Evolutionary conservation across 352 stramenopile genomes (phyloP), one percentile per base, ranked within the genome.

Genomic region (Pythium aphanidermatum): DNA sequence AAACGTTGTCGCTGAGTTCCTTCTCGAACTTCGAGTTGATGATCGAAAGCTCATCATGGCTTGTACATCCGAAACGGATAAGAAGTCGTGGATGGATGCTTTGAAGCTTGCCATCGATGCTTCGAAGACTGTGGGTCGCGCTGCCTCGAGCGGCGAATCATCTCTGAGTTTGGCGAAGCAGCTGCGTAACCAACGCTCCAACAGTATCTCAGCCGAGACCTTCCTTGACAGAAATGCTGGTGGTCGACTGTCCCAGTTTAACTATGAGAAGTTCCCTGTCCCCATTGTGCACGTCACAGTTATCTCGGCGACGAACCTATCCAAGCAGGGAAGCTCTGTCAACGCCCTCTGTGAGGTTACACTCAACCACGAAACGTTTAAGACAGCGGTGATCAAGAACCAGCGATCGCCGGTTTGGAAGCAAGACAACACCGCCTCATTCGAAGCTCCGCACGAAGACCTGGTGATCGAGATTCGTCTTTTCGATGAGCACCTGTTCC

Each of bases 11-110:
- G 80, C 73, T 9, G 65, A 89, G 33, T 90, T 63, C 49, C 42
- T 88, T 21, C 53, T 92, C 13, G 80, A 92, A 54, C 44, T 92
- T 20, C 73, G 74, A 31, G 80, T 89, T 7, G 77, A 79, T 36
- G 77, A 90, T 33, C 71, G 79, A 30, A 78, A 76, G 26, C 65
- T 92, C 46, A 70, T 92, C 25, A 90, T 92, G 80, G 80, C 80
- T 3, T 92, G 80, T 51, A 88, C 77, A 7, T 89, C 75, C 14
- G 80, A 90, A 52, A 74, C 74, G 11, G 80, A 92, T 54, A 90
- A 90, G 58, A 90, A 90, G 40, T 67, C 68, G 10, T 92, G 80
- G 80, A 89, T 92, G 74, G 80, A 92, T 56, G 80, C 80, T 1
- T 58, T 92, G 40, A 92, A 92, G 55, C 57, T 92, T 14, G 80